These are phyloP conservation scores for Lentithecium fluviatile DNA, from an alignment of 495 filamentous ascomycete genomes.

Conservation along the genomic window DNA sequence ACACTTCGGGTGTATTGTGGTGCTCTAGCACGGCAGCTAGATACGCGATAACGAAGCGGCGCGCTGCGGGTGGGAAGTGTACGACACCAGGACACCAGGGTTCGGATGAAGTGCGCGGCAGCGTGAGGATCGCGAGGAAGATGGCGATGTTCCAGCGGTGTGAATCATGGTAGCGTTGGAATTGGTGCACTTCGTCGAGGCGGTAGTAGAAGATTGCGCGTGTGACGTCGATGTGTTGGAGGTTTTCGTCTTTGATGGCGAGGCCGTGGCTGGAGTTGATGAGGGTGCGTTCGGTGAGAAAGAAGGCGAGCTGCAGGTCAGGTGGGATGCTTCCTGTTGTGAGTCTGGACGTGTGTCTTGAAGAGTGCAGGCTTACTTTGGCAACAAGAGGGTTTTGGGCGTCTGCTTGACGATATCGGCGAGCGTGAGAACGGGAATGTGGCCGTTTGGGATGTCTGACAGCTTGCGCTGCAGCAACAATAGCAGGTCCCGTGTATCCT, in stretches of 20 bases:
- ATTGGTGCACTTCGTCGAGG: slow-evolving; percentile 3
- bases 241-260: background rate
- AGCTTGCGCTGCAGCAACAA: background rate
- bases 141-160: slow-evolving; percentile 10
- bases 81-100: background rate
- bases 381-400: background rate
- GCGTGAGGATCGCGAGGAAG: slow-evolving; percentile 7
- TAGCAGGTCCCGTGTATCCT: no score
- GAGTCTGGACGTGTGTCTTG: background rate
- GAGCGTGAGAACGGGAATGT: slow-evolving; percentile 2
- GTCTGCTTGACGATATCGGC: slow-evolving; percentile 5
- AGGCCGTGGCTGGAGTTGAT: background rate
- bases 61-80: background rate
- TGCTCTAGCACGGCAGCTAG: slow-evolving; percentile 5
- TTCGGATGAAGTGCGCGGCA: background rate
- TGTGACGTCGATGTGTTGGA: slow-evolving; percentile 2
- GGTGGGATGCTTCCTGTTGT: background rate
- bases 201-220: slow-evolving; percentile 23
- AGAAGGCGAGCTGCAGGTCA: slow-evolving; percentile 18
- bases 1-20: background rate
- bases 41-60: slow-evolving; percentile 1
- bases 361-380: background rate
- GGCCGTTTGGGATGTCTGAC: background rate
- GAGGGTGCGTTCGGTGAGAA: slow-evolving; percentile 7
- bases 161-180: slow-evolving; percentile 12